Percentiles rank a stretch among this genome's conserved stretches.
These are phyloP conservation scores for Mucor sp. DNA, from an alignment of 371 early-diverging fungal genomes.

Conservation along the genomic window DNA sequence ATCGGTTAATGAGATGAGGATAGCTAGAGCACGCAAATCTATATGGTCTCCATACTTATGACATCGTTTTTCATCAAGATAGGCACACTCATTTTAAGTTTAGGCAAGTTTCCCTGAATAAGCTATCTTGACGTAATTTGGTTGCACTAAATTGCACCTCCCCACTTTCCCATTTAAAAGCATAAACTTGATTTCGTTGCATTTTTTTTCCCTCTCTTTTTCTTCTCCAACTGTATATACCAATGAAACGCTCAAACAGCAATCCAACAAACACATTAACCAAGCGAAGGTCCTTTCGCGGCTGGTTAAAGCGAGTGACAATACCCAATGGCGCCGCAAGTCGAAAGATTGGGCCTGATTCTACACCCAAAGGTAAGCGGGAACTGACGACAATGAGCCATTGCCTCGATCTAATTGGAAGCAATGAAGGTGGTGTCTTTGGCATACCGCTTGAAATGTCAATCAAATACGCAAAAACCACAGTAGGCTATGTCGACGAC, in stretches of 20 bases:
- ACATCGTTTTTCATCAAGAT: no score
- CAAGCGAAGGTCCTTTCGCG: conserved; percentile 24
- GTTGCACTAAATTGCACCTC: conserved; percentile 1
- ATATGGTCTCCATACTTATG: no score
- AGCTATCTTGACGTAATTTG: conserved; percentile 7
- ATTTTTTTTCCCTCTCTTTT: conserved; percentile 2
- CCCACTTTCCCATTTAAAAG: neutral
- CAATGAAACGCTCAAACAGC: conserved; percentile 22
- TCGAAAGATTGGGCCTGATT: conserved; percentile 12
- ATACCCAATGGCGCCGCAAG: conserved; percentile 14
- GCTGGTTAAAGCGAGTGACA: conserved; percentile 27
- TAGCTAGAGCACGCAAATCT: no score
- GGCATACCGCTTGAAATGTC: conserved; percentile 31
- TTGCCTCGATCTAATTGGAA: neutral
- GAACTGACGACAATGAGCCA: neutral
- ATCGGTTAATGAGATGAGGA: no score
- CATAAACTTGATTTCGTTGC: neutral
- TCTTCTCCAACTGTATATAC: neutral
- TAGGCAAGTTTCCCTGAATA: neutral
- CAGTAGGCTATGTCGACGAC: conserved; percentile 35
- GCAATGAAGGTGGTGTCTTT: conserved; percentile 25
- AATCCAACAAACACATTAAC: conserved; percentile 15
- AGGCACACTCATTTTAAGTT: neutral
- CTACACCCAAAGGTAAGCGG: conserved; percentile 17
- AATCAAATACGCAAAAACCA: conserved; percentile 32